phyloP scores from a whole-genome alignment of 768 basidiomycete genomes.

The Mycena venus region DNA sequence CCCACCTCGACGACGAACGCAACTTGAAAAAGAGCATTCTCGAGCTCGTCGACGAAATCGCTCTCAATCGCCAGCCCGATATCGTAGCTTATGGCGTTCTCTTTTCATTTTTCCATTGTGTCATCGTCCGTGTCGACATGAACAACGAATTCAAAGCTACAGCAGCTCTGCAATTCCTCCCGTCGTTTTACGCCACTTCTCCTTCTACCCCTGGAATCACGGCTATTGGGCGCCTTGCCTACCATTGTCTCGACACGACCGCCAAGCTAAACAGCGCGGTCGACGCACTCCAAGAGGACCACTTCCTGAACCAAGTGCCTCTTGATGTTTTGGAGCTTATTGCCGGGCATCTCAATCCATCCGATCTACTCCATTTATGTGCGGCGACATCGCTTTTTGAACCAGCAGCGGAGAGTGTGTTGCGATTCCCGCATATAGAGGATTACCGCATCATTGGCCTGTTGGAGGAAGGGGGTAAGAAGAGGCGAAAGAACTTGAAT shows the following conservation, averaged over 20 bases:
- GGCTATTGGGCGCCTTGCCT: conserved; percentile 23
- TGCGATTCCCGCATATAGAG: conserved; percentile 19
- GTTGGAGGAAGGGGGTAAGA: not conserved
- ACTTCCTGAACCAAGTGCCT: conserved; percentile 16
- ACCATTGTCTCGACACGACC: not conserved
- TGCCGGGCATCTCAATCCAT: not conserved
- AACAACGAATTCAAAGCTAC: conserved; percentile 16
- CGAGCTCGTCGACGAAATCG: conserved; percentile 17
- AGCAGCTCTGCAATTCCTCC: conserved; percentile 37
- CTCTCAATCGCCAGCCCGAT: not conserved
- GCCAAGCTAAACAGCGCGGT: not conserved
- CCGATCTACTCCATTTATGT: not conserved
- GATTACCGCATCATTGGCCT: not conserved
- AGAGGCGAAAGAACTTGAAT: not conserved
- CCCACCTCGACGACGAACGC: conserved; percentile 38
- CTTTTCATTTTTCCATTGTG: conserved; percentile 39
- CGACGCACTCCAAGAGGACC: not conserved
- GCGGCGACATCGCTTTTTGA: not conserved
- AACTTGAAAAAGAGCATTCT: conserved; percentile 19
- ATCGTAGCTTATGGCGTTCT: conserved; percentile 21
- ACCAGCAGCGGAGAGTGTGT: not conserved
- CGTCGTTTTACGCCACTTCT: conserved; percentile 23
- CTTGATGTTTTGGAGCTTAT: conserved; percentile 13
- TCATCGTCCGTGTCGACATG: conserved; percentile 28
- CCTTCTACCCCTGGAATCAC: conserved; percentile 34